Evolutionary conservation across 768 basidiomycete genomes (phyloP), one percentile per base, ranked within the genome.

Genomic region (Russula lepida): DNA sequence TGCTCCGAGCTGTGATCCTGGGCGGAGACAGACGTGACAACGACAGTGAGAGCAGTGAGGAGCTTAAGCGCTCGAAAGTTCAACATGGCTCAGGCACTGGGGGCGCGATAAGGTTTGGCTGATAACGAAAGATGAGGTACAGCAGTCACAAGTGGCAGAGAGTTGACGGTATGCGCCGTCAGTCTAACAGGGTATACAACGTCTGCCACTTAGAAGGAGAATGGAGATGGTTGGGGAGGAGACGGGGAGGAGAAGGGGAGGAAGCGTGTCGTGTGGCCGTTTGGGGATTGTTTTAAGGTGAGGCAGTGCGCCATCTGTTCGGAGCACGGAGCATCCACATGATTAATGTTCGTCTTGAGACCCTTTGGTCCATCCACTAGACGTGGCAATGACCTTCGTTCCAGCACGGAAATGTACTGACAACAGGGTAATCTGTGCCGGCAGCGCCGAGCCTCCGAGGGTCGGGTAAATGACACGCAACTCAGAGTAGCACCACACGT

Each of bases 1-100:
- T 60, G 39, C 59, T 66, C 65, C 21, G 48, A 39, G 13, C 17
- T 60, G 48, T 56, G 63, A 21, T 43, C 35, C 35, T 66, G 65
- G 3, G 65, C 56, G 8, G 46, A 48, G 53, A 43, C 48, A 19
- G 59, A 49, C 1, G 41, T 41, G 1, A 32, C 43, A 25, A 66
- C 30, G 6, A 33, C 49, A 8, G 52, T 11, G 13, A 64, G 13
- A 1, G 37, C 41, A 13, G 28, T 21, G 33, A 64, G 8, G 33
- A 64, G 48, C 5, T 6, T 41, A 13, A 39, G 21, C 21, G 43
- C 43, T 15, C 27, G 63, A 0, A 33, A 33, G 21, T 41, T 5
- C 4, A 54, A 43, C 56, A 58, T 63, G 2, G 27, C 12, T 6
- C 41, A 47, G 21, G 6, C 21, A 13, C 25, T 15, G 13, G n/a